phyloP scores from a whole-genome alignment of 164 flowering plant genomes.

The Berberis thunbergii region DNA sequence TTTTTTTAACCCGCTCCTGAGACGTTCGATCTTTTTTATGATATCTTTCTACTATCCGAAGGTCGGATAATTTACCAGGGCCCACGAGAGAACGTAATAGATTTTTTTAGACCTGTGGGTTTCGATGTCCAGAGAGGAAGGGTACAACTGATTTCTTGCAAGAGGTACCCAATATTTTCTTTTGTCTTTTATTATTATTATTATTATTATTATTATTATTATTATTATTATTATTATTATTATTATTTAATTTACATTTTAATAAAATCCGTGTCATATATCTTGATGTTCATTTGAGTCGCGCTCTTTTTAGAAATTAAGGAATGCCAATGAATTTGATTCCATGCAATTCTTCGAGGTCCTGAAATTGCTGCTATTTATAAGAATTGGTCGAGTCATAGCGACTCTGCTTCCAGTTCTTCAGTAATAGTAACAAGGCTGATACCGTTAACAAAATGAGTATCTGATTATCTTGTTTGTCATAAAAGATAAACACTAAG shows the following conservation, averaged over 20 bases:
- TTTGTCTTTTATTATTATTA: not conserved
- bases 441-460: too few relatives aligned
- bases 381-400: too few relatives aligned
- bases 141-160: slow-evolving; percentile 87
- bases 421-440: too few relatives aligned
- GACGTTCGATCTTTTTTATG: slow-evolving; percentile 80
- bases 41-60: slow-evolving; percentile 65
- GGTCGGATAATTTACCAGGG: slow-evolving; percentile 90
- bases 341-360: too few relatives aligned
- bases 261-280: too few relatives aligned
- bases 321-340: too few relatives aligned
- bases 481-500: too few relatives aligned
- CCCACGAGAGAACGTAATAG: slow-evolving; percentile 57
- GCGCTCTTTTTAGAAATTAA: too few relatives aligned
- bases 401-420: too few relatives aligned
- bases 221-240: not conserved
- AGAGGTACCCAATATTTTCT: slow-evolving; percentile 36
- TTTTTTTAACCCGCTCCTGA: slow-evolving; percentile 83
- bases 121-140: slow-evolving; percentile 74
- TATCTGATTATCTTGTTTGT: too few relatives aligned
- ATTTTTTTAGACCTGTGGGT: slow-evolving; percentile 74
- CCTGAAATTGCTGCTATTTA: too few relatives aligned
- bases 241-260: not conserved
- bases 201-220: not conserved
- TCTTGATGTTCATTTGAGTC: too few relatives aligned